Evolutionary conservation across 1,284 basidiomycete genomes (phyloP), one percentile per base, ranked within the genome.

Genomic region (Ceratobasidium sp.): DNA sequence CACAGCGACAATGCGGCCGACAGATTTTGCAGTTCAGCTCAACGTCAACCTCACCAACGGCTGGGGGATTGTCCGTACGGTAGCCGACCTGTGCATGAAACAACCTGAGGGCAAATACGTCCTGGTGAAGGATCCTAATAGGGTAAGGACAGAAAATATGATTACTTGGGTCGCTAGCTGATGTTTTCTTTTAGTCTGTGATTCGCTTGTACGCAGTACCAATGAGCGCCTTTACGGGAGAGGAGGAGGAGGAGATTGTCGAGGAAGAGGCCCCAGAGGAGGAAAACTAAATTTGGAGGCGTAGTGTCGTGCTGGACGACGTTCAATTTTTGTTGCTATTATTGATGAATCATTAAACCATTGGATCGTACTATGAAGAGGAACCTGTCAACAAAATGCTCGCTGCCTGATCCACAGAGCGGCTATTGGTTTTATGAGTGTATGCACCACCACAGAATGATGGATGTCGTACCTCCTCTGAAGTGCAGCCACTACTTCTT

Each of bases 91-190:
- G 75, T 94, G 93, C 82, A 90, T 97, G 89, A 96, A 96, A 84
- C 92, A 96, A 89, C 94, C 94, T 31, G 96, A 98, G 83, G 96
- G 97, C 82, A 98, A 97, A 83, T 98, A 97, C 82, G 92, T 98
- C 24, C 86, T 98, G 36, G 90, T 98, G 77, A 97, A 97, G 85
- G 96, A 98, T 84, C 96, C 97, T 24, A 98, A 98, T 88, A 95
- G 90, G 90, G 96, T 97, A 82, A 81, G 89, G 84, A 69, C 62
- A 74, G 19, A 72, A 19, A 73, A 73, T 51, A 19, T 74, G 33
- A 57, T 47, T 71, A 53, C 66, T 62, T 57, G 17, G 17, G 15
- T 5, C 50, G 57, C 53, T 29, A 17, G 41, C 36, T 67, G 14
- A 50, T 66, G 41, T 48, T 79, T 79, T 78, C 78, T 71, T 78